phyloP scores from a whole-genome alignment of 768 basidiomycete genomes.

The Leucosporidium scottii region DNA sequence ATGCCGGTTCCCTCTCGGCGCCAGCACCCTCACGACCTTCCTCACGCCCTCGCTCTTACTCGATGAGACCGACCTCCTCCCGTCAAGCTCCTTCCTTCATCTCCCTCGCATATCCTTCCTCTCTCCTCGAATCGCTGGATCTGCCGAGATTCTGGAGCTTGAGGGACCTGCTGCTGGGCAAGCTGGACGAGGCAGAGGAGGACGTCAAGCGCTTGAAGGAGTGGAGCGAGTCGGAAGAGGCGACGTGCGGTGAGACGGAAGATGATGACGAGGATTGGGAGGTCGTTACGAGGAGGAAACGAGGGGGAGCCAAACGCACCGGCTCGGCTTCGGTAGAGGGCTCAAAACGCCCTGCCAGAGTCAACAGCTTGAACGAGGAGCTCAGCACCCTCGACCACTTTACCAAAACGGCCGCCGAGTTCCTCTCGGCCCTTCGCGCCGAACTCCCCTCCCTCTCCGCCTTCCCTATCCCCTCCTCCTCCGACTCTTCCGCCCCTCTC shows the following conservation, averaged over 20 bases:
- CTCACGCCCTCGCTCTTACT: background rate
- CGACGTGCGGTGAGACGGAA: background rate
- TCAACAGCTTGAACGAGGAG: slow-evolving; percentile 1
- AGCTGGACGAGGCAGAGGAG: slow-evolving; percentile 19
- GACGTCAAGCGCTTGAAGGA: slow-evolving; percentile 3
- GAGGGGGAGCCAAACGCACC: background rate
- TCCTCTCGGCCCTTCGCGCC: slow-evolving; percentile 23
- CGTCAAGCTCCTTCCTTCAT: background rate
- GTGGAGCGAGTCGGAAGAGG: background rate
- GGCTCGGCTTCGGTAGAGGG: background rate
- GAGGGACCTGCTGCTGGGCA: slow-evolving; percentile 13
- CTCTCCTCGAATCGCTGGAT: slow-evolving; percentile 26
- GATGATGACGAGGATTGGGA: background rate
- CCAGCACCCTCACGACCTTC: background rate
- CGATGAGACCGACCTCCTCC: background rate
- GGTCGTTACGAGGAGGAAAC: background rate
- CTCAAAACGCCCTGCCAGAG: background rate
- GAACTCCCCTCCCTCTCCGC: slow-evolving; percentile 23
- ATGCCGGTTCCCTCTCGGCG: background rate
- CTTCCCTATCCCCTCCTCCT: background rate
- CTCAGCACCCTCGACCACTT: slow-evolving; percentile 18
- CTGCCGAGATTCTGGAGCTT: slow-evolving; percentile 8
- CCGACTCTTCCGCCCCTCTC: background rate
- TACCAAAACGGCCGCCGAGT: slow-evolving; percentile 18
- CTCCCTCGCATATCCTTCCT: background rate